Conservation (phyloP, 257 asterid species). For the Solanum stenotomum region DNA sequence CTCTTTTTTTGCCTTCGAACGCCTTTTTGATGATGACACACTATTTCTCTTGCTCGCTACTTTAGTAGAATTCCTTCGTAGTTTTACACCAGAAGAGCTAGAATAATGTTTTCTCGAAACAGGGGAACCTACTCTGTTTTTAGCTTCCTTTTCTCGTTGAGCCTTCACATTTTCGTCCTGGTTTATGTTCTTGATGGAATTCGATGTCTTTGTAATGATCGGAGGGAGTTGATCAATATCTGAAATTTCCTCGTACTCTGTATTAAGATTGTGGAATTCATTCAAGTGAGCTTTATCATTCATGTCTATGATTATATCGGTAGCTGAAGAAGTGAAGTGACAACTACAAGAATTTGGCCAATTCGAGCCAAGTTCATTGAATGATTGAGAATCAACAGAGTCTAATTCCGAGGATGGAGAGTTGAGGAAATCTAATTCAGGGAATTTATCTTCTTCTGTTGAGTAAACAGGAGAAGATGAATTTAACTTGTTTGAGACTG, state of each 20-base stretch:
- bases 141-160: background rate
- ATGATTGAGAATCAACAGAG: slow-evolving; percentile 14
- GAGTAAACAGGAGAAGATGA: background rate
- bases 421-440: slow-evolving; percentile 25
- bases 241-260: slow-evolving; percentile 19
- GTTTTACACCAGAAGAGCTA: slow-evolving; percentile 41
- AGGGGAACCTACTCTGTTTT: background rate
- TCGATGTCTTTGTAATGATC: slow-evolving; percentile 37
- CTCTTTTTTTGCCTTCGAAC: slow-evolving; percentile 8
- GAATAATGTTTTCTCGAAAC: slow-evolving; percentile 41
- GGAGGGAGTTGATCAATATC: slow-evolving; percentile 48
- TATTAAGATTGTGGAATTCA: slow-evolving; percentile 4
- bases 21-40: slow-evolving; percentile 15
- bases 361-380: slow-evolving; percentile 8
- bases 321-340: slow-evolving; percentile 30
- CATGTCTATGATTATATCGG: slow-evolving; percentile 54
- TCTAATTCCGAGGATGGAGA: slow-evolving; percentile 31
- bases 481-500: background rate
- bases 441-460: slow-evolving; percentile 7
- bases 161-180: background rate
- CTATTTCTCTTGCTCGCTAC: slow-evolving; percentile 26
- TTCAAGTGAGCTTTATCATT: slow-evolving; percentile 11
- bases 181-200: background rate
- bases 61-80: slow-evolving; percentile 37
- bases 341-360: slow-evolving; percentile 32